Base-by-base conservation (phyloP, 179 eudicot genomes). In the Nepenthes alata region DNA sequence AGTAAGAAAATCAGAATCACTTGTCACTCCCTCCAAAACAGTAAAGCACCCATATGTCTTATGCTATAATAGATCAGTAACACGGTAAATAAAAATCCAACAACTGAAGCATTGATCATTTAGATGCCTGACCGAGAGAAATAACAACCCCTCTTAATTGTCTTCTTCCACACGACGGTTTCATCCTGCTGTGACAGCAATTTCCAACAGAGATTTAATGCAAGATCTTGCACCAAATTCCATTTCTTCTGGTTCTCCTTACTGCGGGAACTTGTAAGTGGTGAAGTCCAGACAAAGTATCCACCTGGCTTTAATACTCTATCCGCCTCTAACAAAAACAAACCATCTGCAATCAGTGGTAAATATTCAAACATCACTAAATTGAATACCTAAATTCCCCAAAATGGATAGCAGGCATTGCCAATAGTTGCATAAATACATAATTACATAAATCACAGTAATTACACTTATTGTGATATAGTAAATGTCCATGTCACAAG, bases 221-320 rank as follows among this genome's bases (percentile, higher is more conserved):
- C 78, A 55, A 79, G 77, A 57, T 54, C 70, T 62, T 64, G 96
- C 64, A 94, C 79, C 59, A 86, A 61, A 62, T 72, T 66, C 99
- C 99, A 91, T 70, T 76, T 79, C 66, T 94, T 91, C 71, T 76
- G 83, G 66, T 85, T 84, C 61, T 64, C 84, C 75, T 94, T 94
- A 53, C 85, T 83, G 63, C 84, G 96, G 37, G 88, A 75, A 70
- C 78, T 84, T 62, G 88, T 87, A 53, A 93, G 72, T 51, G 90
- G 96, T 58, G 97, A 93, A 62, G 96, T 94, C 99, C 99, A 94
- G 47, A 94, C 99, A 78, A 94, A 91, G 70, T 90, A 94, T 75
- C 99, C 99, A 72, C 97, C 96, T 14, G 99, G 99, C 72, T 88
- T 77, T 68, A 94, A 66, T 61, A 91, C 80, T 70, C 99, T 79